Base-by-base conservation (phyloP, 2,329 filamentous ascomycete species). In the Pseudogymnoascus pannorum region DNA sequence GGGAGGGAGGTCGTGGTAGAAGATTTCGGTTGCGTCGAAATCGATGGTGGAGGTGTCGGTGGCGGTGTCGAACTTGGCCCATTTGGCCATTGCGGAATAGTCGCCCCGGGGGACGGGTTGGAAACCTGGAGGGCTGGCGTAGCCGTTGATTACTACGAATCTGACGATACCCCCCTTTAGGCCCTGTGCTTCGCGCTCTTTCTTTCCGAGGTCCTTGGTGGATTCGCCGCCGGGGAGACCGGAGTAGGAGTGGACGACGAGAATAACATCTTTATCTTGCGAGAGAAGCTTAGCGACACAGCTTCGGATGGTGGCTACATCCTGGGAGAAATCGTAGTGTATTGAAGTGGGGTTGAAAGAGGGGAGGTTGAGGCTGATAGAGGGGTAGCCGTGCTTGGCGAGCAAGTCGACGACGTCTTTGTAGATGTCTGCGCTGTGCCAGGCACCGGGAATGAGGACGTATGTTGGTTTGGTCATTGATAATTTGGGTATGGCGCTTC, bases 141-240 rank as follows among this genome's bases (percentile, higher is more conserved):
- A 51, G n/a, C 44, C 24, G 9, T 51, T 29, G 4, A 51, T 29
- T 1, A 51, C 24, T 8, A 44, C 40, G 4, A 24, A 11, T 36
- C 33, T 36, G 12, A 36, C n/a, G n/a, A 36, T n/a, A 2, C 33
- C 33, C 11, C 44, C 44, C 24, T 51, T 54, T 31, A 54, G 16
- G 14, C 44, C 22, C 4, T 51, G 44, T 4, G 22, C 44, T 29
- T 62, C 60, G 60, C 68, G 65, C 38, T 70, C 68, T 9, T 33
- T 33, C 60, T 66, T 69, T 7, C 66, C 63, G 9, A 69, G 61
- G 5, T 64, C 68, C 42, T 66, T 61, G 20, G 68, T 62, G 1
- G 68, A 67, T 60, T 69, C 68, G 8, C 65, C 66, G 5, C 66
- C 68, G 9, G 66, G 65, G 8, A 69, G 33, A 2, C 68, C 68